Conservation (phyloP, 1,139 yeast species). For the Scheffersomyces cryptocercus region DNA sequence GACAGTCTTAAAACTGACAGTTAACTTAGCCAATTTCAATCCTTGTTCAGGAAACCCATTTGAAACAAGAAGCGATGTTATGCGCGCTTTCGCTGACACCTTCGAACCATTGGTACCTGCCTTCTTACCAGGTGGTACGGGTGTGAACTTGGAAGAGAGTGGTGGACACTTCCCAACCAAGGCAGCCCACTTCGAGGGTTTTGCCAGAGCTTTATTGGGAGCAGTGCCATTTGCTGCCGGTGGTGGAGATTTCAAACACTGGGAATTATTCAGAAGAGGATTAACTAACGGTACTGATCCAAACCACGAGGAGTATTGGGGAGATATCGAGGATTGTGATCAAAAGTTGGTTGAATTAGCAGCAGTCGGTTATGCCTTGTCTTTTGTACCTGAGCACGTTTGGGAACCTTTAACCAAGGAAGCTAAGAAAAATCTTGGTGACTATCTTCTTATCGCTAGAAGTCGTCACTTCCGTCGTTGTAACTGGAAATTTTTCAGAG, state of each 20-base stretch:
- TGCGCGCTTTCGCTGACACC: background rate
- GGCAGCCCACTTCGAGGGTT: slow-evolving; percentile 26
- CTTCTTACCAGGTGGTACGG: background rate
- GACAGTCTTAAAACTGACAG: background rate
- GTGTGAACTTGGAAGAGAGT: slow-evolving; percentile 1
- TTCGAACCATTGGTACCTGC: background rate
- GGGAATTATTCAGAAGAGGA: slow-evolving; percentile 15
- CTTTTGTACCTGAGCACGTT: slow-evolving; percentile 18
- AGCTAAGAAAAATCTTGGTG: slow-evolving; percentile 16
- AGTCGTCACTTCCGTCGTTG: slow-evolving; percentile 13
- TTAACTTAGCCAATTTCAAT: background rate
- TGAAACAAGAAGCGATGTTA: slow-evolving; percentile 1
- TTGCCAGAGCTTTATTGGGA: slow-evolving; percentile 28
- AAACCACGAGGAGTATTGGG: slow-evolving; percentile 25
- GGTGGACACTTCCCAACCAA: background rate
- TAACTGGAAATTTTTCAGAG: slow-evolving; percentile 29
- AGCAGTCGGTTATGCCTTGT: slow-evolving; percentile 24
- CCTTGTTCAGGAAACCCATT: slow-evolving; percentile 1
- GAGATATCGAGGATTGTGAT: slow-evolving; percentile 14
- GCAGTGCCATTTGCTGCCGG: slow-evolving; percentile 24
- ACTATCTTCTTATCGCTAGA: slow-evolving; percentile 16
- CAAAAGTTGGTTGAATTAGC: slow-evolving; percentile 29
- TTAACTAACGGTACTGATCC: slow-evolving; percentile 26
- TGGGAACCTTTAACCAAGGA: slow-evolving; percentile 23
- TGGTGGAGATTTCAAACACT: slow-evolving; percentile 18